Evolutionary conservation across 176 grass and related monocot species (phyloP).

Genomic region (Aegilops longissima): DNA sequence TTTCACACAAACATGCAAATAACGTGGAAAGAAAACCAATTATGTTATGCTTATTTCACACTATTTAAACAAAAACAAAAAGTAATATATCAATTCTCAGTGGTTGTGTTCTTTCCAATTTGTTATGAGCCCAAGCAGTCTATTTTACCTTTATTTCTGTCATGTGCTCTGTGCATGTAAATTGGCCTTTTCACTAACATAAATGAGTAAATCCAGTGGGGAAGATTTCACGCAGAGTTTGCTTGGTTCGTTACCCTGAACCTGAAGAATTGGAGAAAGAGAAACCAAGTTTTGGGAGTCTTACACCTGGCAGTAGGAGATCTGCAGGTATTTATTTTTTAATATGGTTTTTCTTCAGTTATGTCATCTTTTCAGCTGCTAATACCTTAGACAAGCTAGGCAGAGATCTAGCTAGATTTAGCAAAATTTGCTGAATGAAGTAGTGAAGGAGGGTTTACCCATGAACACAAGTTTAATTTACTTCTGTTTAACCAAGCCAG

Average conservation of each 20-base stretch:
- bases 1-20: neutral
- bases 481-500: neutral
- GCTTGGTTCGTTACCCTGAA: conserved; percentile 72
- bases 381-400: neutral
- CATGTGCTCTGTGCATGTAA: conserved; percentile 18
- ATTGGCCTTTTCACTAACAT: conserved; percentile 12
- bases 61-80: neutral
- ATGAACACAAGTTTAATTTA: neutral
- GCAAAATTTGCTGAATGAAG: neutral
- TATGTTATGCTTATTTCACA: neutral
- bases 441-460: neutral
- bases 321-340: conserved; percentile 52
- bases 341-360: neutral
- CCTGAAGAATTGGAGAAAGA: conserved; percentile 54
- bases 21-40: neutral
- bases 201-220: conserved; percentile 49
- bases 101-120: neutral
- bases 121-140: neutral
- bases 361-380: neutral
- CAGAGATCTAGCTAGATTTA: conserved; percentile 4
- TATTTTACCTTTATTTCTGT: neutral
- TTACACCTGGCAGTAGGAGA: conserved; percentile 49
- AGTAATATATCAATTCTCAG: neutral
- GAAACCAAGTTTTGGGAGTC: conserved; percentile 41
- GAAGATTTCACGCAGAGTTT: conserved; percentile 66